Evolutionary conservation across 495 filamentous ascomycete genomes (phyloP).

Genomic region (Podospora pseudopauciseta): DNA sequence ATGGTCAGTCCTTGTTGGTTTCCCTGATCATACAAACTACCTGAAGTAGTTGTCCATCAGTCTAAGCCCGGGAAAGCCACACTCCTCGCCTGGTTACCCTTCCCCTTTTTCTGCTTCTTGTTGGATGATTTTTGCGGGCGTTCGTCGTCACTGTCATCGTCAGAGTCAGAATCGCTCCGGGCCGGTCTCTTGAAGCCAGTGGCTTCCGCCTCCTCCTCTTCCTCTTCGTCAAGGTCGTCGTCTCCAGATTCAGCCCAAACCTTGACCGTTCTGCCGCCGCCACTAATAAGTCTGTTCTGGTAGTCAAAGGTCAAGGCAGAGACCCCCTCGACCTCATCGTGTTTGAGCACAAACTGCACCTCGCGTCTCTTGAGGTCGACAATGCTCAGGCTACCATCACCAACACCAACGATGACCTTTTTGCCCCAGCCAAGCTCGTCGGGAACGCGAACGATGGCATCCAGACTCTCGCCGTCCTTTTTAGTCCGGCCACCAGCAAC

Average conservation of each 20-base stretch:
- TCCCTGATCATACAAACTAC: neutral
- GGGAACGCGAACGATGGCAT: conserved; percentile 64
- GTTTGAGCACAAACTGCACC: conserved; percentile 50
- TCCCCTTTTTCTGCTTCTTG: conserved; percentile 48
- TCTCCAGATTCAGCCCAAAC: conserved; percentile 61
- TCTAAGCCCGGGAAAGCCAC: conserved; percentile 36
- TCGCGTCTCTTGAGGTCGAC: conserved; percentile 44
- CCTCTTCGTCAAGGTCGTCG: conserved; percentile 41
- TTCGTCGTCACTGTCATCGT: conserved; percentile 41
- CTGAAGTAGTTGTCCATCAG: neutral
- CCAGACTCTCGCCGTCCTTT: conserved; percentile 62
- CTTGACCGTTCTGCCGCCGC: conserved; percentile 77
- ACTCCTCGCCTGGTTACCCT: conserved; percentile 27
- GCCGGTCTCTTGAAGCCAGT: conserved; percentile 44
- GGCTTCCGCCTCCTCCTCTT: conserved; percentile 45
- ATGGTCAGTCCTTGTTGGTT: neutral
- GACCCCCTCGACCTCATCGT: conserved; percentile 82
- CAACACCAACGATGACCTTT: conserved; percentile 69
- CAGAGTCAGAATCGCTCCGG: conserved; percentile 40
- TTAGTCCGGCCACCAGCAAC: conserved; percentile 60
- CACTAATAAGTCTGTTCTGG: conserved; percentile 78
- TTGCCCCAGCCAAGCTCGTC: conserved; percentile 62
- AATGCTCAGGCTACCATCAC: conserved; percentile 59
- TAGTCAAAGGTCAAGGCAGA: conserved; percentile 77
- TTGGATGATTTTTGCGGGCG: conserved; percentile 39